Conservation (phyloP, 257 asterid genomes). For the Petunia secreta region DNA sequence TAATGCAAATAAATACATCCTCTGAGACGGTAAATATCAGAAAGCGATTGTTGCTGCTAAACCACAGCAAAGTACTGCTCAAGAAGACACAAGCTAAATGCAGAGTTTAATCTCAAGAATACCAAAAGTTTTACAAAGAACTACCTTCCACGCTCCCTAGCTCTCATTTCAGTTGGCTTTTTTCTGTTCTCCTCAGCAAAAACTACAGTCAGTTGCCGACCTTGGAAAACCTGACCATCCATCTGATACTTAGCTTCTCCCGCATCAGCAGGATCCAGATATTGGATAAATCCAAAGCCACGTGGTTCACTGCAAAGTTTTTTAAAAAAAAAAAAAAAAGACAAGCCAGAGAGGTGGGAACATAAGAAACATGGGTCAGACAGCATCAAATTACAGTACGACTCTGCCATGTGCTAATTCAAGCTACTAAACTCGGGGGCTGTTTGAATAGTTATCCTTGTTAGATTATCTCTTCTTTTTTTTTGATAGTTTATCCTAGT, state of each 20-base stretch:
- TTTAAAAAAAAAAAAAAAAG: background rate
- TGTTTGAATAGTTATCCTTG: slow-evolving; percentile 1
- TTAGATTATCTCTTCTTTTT: too few species aligned
- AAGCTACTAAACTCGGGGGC: background rate
- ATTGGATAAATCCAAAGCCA: slow-evolving; percentile 97
- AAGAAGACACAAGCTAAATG: background rate
- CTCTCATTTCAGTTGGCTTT: slow-evolving; percentile 85
- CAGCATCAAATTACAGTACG: background rate
- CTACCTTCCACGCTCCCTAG: slow-evolving; percentile 72
- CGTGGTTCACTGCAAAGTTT: slow-evolving; percentile 70
- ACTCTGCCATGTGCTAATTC: background rate
- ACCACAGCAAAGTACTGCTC: background rate
- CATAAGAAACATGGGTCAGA: background rate
- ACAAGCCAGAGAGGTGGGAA: slow-evolving; percentile 21
- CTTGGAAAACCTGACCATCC: slow-evolving; percentile 81
- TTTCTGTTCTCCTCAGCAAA: slow-evolving; percentile 96
- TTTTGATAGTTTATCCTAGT: too few species aligned
- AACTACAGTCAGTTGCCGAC: slow-evolving; percentile 90
- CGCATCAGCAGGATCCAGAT: slow-evolving; percentile 90
- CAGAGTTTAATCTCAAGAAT: background rate
- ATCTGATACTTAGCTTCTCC: slow-evolving; percentile 89
- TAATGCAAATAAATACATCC: background rate
- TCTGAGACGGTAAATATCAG: background rate
- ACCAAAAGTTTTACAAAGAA: background rate
- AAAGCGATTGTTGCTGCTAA: background rate